phyloP scores from a whole-genome alignment of 1,284 basidiomycete genomes.

The Apiotrichum domesticum region DNA sequence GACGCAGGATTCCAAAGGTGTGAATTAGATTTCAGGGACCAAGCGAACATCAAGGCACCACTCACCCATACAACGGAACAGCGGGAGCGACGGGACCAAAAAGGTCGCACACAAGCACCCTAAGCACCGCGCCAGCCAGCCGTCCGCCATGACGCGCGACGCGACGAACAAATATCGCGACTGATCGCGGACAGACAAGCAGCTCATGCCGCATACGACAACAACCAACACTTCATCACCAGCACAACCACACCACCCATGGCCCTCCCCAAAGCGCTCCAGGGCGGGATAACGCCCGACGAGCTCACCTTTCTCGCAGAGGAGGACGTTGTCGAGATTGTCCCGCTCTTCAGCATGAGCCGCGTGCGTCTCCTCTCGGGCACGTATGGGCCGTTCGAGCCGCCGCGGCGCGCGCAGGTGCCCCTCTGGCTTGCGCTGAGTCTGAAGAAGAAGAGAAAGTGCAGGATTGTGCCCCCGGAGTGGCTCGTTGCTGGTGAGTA shows the following conservation, averaged over 20 bases:
- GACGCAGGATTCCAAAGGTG: too few relatives aligned
- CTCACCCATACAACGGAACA: too few relatives aligned
- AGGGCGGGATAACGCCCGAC: conserved; percentile 48
- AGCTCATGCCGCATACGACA: conserved; percentile 10
- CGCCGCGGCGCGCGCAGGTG: conserved; percentile 71
- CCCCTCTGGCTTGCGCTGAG: conserved; percentile 95
- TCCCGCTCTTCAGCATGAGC: conserved; percentile 80
- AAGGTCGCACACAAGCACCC: too few relatives aligned
- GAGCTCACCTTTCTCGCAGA: conserved; percentile 82
- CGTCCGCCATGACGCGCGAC: too few relatives aligned
- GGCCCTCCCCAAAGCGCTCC: conserved; percentile 48
- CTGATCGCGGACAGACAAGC: too few relatives aligned
- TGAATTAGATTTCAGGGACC: too few relatives aligned
- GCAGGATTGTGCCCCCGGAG: conserved; percentile 77
- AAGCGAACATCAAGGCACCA: too few relatives aligned
- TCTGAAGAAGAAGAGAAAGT: conserved; percentile 88
- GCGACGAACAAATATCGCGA: too few relatives aligned
- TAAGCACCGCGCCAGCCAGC: too few relatives aligned
- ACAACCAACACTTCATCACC: not conserved
- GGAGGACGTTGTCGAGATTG: conserved; percentile 71
- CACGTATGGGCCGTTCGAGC: conserved; percentile 84
- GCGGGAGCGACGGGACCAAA: too few relatives aligned
- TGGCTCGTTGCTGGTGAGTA: conserved; percentile 79
- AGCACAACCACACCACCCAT: conserved; percentile 21
- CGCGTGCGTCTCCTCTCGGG: conserved; percentile 82